Evolutionary conservation across 108 stramenopile species (phyloP).

Genomic region (Skeletonema tropicum): DNA sequence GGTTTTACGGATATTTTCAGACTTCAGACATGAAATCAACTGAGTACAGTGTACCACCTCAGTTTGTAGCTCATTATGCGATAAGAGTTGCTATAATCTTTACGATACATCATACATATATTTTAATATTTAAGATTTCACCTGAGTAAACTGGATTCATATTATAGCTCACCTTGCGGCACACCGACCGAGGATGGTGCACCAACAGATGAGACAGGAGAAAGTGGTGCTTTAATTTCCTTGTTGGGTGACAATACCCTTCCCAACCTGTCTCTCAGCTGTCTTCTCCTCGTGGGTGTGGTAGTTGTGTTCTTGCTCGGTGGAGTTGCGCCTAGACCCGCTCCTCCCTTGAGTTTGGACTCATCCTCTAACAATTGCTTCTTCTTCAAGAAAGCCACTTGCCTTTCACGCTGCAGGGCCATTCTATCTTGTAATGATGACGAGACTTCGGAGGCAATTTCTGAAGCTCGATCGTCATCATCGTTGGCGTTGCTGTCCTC

Average conservation of each 20-base stretch:
- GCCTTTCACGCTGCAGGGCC: conserved; percentile 66
- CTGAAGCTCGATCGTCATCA: conserved; percentile 50
- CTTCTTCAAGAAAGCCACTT: conserved; percentile 76
- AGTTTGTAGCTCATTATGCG: neutral
- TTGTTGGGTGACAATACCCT: neutral
- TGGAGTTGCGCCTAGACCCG: conserved; percentile 11
- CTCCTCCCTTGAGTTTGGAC: conserved; percentile 40
- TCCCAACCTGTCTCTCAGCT: neutral
- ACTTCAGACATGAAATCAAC: too few relatives aligned
- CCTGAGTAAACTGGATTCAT: neutral
- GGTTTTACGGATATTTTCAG: too few relatives aligned
- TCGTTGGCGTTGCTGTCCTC: conserved; percentile 20
- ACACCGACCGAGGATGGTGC: neutral
- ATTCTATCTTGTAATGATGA: conserved; percentile 72
- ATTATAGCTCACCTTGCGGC: neutral
- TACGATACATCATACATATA: neutral
- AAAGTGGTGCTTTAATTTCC: neutral
- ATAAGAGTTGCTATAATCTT: neutral
- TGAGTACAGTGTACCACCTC: neutral
- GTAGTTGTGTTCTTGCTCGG: conserved; percentile 6
- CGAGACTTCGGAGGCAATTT: conserved; percentile 37
- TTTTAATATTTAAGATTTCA: neutral
- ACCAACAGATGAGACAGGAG: neutral
- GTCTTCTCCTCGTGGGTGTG: conserved; percentile 7
- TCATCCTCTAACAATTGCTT: conserved; percentile 75